A percentile compares a stretch with the other conserved stretches of the same genome.
Evolutionary conservation across 371 early-diverging fungal species (phyloP).

Genomic region (Aphelidium insulamus): DNA sequence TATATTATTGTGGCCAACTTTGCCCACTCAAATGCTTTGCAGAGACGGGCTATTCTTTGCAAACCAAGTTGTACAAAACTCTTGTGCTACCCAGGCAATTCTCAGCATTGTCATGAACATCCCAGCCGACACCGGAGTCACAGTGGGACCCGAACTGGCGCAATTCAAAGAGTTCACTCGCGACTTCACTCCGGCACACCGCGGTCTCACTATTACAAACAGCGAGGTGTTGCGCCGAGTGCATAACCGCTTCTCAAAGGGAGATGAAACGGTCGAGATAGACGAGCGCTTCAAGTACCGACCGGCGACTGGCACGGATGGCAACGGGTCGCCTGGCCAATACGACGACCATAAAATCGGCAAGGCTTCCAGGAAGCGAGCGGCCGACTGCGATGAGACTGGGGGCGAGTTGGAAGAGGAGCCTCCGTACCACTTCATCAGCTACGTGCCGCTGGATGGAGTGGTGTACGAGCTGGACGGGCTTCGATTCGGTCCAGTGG

Average conservation of each 20-base stretch:
- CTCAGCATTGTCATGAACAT: constrained; percentile 60
- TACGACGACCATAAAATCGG: too few species aligned
- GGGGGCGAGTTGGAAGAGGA: too few species aligned
- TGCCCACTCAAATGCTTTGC: too few species aligned
- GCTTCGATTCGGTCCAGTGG: constrained; percentile 39
- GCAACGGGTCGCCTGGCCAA: too few species aligned
- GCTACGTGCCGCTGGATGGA: constrained; percentile 60
- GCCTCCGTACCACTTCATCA: constrained; percentile 69
- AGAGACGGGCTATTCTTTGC: too few species aligned
- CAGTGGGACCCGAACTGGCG: constrained; percentile 40
- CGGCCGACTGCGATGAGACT: too few species aligned
- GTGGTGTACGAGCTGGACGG: constrained; percentile 74
- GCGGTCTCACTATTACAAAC: constrained; percentile 64
- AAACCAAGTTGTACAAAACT: constrained; percentile 59
- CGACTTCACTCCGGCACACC: constrained; percentile 59
- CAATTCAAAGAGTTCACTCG: constrained; percentile 55
- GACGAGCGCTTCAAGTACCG: too few species aligned
- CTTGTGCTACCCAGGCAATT: constrained; percentile 88
- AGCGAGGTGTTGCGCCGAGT: constrained; percentile 52
- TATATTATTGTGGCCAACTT: too few species aligned
- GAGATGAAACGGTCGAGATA: too few species aligned
- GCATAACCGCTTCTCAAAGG: constrained; percentile 78
- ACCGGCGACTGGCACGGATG: too few species aligned
- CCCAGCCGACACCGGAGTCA: constrained; percentile 30
- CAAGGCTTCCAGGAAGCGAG: too few species aligned